phyloP scores from a whole-genome alignment of 768 basidiomycete genomes.

The Kwoniella sp. region DNA sequence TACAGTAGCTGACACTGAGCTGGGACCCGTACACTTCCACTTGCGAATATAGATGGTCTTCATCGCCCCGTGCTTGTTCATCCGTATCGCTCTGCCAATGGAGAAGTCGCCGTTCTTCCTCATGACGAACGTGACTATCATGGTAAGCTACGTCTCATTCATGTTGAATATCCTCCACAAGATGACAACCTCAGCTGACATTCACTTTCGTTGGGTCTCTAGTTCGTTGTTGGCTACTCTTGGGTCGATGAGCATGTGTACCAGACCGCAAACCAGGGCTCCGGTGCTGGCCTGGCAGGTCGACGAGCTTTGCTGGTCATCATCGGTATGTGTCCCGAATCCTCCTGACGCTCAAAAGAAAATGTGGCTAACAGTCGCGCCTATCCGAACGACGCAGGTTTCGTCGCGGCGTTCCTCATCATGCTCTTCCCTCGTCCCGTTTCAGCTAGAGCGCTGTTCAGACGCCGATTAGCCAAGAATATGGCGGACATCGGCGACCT shows the following conservation, averaged over 20 bases:
- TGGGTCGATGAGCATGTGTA: conserved; percentile 64
- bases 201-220: not conserved
- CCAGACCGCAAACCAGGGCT: conserved; percentile 61
- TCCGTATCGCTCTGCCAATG: conserved; percentile 61
- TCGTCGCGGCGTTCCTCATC: conserved; percentile 62
- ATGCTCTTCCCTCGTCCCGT: conserved; percentile 63
- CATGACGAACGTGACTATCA: conserved; percentile 54
- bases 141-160: conserved; percentile 54
- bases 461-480: conserved; percentile 59
- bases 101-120: conserved; percentile 41
- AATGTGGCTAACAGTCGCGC: not conserved
- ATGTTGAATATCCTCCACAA: not conserved
- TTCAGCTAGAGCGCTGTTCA: conserved; percentile 61
- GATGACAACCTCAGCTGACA: no score
- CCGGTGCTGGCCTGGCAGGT: conserved; percentile 64
- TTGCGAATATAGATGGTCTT: conserved; percentile 55
- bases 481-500: conserved; percentile 59
- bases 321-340: conserved; percentile 57
- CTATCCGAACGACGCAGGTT: conserved; percentile 52
- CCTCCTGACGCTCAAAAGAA: not conserved
- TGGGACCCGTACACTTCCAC: not conserved
- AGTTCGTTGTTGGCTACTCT: conserved; percentile 64
- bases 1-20: not conserved
- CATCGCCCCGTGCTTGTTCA: conserved; percentile 61
- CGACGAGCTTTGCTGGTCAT: conserved; percentile 62